Conservation (phyloP, 495 filamentous ascomycete species). For the Hamigera avellanea region DNA sequence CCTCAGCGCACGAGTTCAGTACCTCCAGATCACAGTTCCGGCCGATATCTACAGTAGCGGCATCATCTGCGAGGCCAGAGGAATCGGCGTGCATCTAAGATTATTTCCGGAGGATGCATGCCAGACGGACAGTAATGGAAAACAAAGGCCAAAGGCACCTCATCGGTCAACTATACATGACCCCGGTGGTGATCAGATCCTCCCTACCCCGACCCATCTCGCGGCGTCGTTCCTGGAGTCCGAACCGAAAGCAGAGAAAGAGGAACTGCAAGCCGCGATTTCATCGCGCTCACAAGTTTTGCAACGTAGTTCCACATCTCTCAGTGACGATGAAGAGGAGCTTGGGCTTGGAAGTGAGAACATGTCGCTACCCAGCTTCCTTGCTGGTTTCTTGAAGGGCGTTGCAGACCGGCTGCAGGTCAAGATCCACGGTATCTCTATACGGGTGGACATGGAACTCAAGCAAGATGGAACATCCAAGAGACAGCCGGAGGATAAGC, state of each 20-base stretch:
- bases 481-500: conserved; percentile 27
- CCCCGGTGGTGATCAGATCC: conserved; percentile 10
- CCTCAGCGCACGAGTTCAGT: conserved; percentile 53
- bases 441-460: conserved; percentile 49
- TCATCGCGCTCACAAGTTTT: conserved; percentile 46
- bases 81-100: conserved; percentile 54
- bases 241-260: conserved; percentile 63
- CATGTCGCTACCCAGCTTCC: conserved; percentile 65
- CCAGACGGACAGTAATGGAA: conserved; percentile 4
- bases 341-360: conserved; percentile 57
- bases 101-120: conserved; percentile 22
- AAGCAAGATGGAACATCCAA: conserved; percentile 31
- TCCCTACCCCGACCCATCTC: conserved; percentile 72
- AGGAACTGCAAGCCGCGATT: conserved; percentile 66
- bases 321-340: conserved; percentile 51
- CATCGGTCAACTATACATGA: conserved; percentile 4
- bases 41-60: conserved; percentile 70
- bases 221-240: conserved; percentile 80
- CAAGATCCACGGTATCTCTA: conserved; percentile 51
- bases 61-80: conserved; percentile 66
- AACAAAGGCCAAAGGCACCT: neutral
- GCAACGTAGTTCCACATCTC: conserved; percentile 26
- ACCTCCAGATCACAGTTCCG: conserved; percentile 66
- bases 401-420: conserved; percentile 71
- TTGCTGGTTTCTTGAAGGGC: conserved; percentile 73